These are phyloP conservation scores for Vitis hybrid DNA, from an alignment of 177 flowering plant genomes.

Conservation along the genomic window DNA sequence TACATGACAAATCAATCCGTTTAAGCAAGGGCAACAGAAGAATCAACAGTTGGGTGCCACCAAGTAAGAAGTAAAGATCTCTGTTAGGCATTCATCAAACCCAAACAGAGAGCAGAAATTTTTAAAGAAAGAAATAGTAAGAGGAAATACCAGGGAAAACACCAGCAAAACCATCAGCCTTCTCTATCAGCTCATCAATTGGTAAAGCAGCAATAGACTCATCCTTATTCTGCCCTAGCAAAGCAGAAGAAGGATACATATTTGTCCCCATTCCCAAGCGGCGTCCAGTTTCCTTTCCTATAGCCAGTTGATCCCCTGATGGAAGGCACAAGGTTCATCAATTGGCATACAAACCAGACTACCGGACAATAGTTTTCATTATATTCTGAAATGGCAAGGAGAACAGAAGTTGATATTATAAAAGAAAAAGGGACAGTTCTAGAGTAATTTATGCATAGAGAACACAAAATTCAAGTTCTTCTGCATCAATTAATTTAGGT, in stretches of 20 bases:
- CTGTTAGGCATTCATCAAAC: background rate
- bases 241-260: constrained; percentile 89
- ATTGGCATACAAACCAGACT: background rate
- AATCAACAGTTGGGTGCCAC: background rate
- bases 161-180: constrained; percentile 95
- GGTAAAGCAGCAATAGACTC: constrained; percentile 74
- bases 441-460: no score
- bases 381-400: no score
- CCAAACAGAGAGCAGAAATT: background rate
- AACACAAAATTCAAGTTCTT: no score
- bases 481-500: no score
- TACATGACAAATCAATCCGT: background rate
- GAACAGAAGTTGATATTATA: no score
- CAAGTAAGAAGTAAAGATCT: background rate
- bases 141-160: constrained; percentile 73
- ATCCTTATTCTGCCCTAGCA: constrained; percentile 77
- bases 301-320: constrained; percentile 85
- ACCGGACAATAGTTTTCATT: no score
- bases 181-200: constrained; percentile 81
- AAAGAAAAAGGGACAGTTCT: no score
- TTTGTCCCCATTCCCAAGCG: constrained; percentile 95
- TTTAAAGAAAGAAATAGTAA: background rate
- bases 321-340: constrained; percentile 6
- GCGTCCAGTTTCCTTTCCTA: constrained; percentile 88
- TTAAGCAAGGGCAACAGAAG: background rate